phyloP scores from a whole-genome alignment of 75 land plant genomes.

The Chamaecyparis obtusa region DNA sequence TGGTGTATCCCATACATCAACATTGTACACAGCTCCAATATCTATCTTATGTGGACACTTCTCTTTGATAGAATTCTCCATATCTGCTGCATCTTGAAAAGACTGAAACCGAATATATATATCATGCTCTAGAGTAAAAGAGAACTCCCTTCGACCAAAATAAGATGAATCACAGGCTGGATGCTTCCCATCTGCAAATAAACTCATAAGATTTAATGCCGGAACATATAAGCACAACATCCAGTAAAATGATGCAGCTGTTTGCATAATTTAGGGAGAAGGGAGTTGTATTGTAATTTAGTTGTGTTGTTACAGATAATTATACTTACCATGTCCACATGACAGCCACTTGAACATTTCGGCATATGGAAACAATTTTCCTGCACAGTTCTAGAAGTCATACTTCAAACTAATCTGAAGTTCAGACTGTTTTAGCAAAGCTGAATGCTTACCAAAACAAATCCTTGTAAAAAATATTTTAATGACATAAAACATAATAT shows the following conservation, averaged over 20 bases:
- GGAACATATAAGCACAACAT: not conserved
- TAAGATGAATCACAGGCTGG: slow-evolving; percentile 82
- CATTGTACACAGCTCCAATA: slow-evolving; percentile 96
- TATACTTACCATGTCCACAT: slow-evolving; percentile 82
- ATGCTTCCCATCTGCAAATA: slow-evolving; percentile 85
- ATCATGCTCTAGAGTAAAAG: slow-evolving; percentile 84
- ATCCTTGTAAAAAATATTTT: not conserved
- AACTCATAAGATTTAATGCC: not conserved
- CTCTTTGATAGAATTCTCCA: slow-evolving; percentile 76
- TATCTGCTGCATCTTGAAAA: slow-evolving; percentile 62
- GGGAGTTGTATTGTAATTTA: not conserved
- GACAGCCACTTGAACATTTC: slow-evolving; percentile 87
- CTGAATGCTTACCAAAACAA: not conserved
- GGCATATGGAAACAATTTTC: slow-evolving; percentile 79
- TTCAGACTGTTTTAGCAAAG: not conserved
- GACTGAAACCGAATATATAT: slow-evolving; percentile 88
- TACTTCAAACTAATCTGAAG: not conserved
- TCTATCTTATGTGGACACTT: slow-evolving; percentile 92
- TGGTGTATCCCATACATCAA: slow-evolving; percentile 58
- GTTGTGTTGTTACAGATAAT: not conserved
- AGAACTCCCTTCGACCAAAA: slow-evolving; percentile 82
- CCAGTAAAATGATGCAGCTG: slow-evolving; percentile 10
- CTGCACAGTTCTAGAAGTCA: slow-evolving; percentile 34
- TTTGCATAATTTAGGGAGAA: not conserved
- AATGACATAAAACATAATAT: not conserved